A percentile compares a stretch with the other conserved stretches of the same genome.
phyloP scores from a whole-genome alignment of 306 rosid species.

The Fragaria nilgerrensis region DNA sequence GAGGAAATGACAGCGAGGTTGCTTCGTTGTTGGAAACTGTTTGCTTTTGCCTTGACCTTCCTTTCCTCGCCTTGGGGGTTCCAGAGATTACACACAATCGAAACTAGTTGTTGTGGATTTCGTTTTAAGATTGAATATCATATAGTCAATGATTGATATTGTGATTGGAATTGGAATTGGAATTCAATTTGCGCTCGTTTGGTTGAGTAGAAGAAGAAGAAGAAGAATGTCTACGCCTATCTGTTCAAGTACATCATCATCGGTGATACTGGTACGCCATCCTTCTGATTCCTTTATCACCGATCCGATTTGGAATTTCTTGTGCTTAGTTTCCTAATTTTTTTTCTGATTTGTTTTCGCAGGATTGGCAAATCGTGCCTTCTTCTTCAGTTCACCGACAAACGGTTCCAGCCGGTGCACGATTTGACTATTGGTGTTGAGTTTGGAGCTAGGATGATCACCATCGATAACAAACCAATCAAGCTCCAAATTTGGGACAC shows the following conservation, averaged over 20 bases:
- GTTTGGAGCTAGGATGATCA: conserved; percentile 97
- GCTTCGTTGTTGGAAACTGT: conserved; percentile 31
- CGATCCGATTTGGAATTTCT: not conserved
- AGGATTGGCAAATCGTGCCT: conserved; percentile 98
- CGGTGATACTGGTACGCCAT: conserved; percentile 83
- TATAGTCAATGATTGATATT: too few species aligned
- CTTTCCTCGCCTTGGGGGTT: not conserved
- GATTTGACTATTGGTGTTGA: conserved; percentile 98
- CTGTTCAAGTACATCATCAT: conserved; percentile 98
- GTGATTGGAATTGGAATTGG: not conserved
- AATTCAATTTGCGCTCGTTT: not conserved
- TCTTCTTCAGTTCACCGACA: conserved; percentile 94
- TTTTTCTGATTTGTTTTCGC: conserved; percentile 5
- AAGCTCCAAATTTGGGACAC: conserved; percentile 99
- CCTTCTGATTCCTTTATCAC: not conserved
- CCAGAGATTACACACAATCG: not conserved
- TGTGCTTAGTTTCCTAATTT: too few species aligned
- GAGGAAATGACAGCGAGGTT: conserved; percentile 29
- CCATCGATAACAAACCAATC: conserved; percentile 83
- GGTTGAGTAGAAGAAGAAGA: not conserved
- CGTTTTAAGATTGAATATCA: too few species aligned
- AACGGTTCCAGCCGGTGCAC: conserved; percentile 95
- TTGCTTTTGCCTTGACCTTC: conserved; percentile 5
- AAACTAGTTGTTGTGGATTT: not conserved
- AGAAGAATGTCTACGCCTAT: conserved; percentile 80